Conservation (phyloP, 306 rosid species). For the Leucaena leucocephala region DNA sequence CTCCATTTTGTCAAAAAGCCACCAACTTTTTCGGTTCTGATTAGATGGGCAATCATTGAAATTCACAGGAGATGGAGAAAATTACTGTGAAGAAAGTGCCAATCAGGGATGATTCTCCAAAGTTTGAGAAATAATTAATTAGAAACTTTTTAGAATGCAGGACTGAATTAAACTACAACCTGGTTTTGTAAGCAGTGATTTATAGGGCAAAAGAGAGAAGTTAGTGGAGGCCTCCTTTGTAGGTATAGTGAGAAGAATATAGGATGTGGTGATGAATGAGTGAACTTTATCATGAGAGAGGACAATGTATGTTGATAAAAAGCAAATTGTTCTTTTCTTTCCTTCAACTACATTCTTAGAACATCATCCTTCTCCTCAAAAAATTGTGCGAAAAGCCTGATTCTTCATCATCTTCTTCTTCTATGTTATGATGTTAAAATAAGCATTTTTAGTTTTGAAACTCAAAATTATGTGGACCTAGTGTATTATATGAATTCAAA, state of each 20-base stretch:
- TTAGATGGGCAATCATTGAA: slow-evolving; percentile 1
- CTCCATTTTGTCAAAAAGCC: slow-evolving; percentile 25
- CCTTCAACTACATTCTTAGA: slow-evolving; percentile 37
- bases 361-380: neutral
- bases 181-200: too few relatives aligned
- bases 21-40: slow-evolving; percentile 16
- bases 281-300: neutral
- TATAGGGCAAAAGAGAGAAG: neutral
- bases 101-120: neutral
- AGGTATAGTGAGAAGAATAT: neutral
- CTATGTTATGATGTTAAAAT: neutral
- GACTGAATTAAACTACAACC: too few relatives aligned
- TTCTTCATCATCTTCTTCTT: neutral
- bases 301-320: neutral
- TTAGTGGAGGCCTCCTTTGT: slow-evolving; percentile 23
- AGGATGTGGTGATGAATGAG: neutral
- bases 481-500: neutral
- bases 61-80: neutral
- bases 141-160: too few relatives aligned
- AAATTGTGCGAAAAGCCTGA: neutral
- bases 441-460: neutral
- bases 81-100: slow-evolving; percentile 20
- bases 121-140: too few relatives aligned
- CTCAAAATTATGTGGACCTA: too few relatives aligned
- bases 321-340: slow-evolving; percentile 65